Conservation (phyloP, 2,329 filamentous ascomycete species). For the Didymella arachidicola region DNA sequence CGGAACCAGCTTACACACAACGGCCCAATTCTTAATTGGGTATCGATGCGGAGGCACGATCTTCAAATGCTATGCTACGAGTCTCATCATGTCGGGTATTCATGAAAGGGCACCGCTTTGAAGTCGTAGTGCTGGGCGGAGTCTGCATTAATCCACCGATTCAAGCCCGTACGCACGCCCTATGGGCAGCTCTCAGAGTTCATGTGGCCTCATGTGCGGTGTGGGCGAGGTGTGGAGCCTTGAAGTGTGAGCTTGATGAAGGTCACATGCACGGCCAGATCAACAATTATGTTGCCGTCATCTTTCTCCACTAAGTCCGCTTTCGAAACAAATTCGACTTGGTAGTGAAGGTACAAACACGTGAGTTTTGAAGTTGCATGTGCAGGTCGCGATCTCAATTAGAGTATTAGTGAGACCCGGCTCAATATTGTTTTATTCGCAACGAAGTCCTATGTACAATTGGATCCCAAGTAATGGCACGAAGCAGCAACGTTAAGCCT, state of each 20-base stretch:
- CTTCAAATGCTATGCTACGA: constrained; percentile 9
- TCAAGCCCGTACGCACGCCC: not conserved
- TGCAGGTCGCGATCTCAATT: constrained; percentile 4
- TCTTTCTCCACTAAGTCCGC: constrained; percentile 10
- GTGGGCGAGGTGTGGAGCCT: constrained; percentile 17
- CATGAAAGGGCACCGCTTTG: constrained; percentile 3
- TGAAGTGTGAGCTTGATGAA: constrained; percentile 13
- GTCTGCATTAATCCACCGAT: not conserved
- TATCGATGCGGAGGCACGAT: constrained; percentile 16
- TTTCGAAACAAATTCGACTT: not conserved
- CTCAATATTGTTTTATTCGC: constrained; percentile 15
- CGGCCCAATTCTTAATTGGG: constrained; percentile 21
- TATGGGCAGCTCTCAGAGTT: not conserved
- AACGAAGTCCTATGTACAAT: constrained; percentile 16
- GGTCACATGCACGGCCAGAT: constrained; percentile 17
- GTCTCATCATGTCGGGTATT: not conserved
- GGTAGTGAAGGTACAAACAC: not conserved
- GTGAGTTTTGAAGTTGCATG: not conserved
- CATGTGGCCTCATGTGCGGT: constrained; percentile 15
- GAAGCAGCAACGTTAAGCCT: not conserved
- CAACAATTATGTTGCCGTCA: constrained; percentile 4
- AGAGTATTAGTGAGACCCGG: constrained; percentile 18
- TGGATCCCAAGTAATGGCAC: not conserved
- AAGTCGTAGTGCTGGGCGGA: not conserved
- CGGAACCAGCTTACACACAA: constrained; percentile 6